Conservation (phyloP, 73 alveolate species). For the Urostyla sp. region DNA sequence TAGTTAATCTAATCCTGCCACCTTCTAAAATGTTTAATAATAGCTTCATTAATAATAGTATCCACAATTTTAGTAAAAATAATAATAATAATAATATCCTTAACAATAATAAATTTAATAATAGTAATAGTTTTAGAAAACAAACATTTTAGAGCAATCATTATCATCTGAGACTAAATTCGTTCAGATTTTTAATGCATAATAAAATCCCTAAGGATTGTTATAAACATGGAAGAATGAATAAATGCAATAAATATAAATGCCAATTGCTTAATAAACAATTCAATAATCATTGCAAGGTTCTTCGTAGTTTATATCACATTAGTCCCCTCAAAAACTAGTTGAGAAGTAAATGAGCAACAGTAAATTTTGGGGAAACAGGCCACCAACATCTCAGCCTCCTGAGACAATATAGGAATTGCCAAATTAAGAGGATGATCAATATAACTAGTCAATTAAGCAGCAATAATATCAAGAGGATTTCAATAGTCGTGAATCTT, state of each 20-base stretch:
- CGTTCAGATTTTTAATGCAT: conserved; percentile 10
- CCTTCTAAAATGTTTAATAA: no score
- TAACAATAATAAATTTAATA: not conserved
- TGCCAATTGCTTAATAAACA: conserved; percentile 7
- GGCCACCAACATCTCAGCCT: conserved; percentile 2
- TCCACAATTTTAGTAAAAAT: not conserved
- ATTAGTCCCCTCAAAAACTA: not conserved
- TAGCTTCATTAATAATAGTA: no score
- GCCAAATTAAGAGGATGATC: conserved; percentile 39
- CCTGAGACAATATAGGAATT: conserved; percentile 31
- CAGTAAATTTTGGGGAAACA: not conserved
- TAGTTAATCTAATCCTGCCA: no score
- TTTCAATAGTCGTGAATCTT: conserved; percentile 48
- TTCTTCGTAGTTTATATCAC: not conserved
- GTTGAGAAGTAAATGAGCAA: not conserved
- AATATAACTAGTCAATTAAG: conserved; percentile 2
- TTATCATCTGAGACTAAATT: conserved; percentile 46
- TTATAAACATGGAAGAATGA: no score
- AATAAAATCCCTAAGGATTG: no score
- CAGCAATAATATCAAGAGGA: conserved; percentile 3
- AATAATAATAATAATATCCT: not conserved
- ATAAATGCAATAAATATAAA: conserved; percentile 7
- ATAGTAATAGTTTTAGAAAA: not conserved
- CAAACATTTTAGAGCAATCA: conserved; percentile 31
- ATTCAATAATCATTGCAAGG: not conserved